Base-by-base conservation (phyloP, 2,329 filamentous ascomycete genomes). In the Aspergillus brunneoviolaceus region DNA sequence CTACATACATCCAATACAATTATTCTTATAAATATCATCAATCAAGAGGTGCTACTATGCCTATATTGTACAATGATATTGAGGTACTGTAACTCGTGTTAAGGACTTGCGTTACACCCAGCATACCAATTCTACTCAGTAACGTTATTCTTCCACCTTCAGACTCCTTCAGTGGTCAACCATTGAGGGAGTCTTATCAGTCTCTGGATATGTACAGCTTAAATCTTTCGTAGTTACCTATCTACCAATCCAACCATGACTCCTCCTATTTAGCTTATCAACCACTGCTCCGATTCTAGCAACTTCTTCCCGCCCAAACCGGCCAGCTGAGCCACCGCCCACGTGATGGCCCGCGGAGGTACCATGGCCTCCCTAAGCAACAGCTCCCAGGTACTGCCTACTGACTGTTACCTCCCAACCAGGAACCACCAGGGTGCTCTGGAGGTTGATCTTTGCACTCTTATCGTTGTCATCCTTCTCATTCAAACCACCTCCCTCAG, bases 321-420 rank as follows among this genome's bases (percentile, higher is more conserved):
- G 4, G 23, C n/a, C 29, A n/a, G 49, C 29, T 33, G 25, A 25
- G 49, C 60, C 61, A 61, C 61, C 61, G 61, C 61, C 61, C 61
- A 63, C 61, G 54, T 63, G 61, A 63, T 58, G 31, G 42, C 52
- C 53, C 53, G 42, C 27, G 53, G 48, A 48, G 53, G 53, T 55
- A 45, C 53, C 53, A 49, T 55, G 50, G 53, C 53, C 59, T 54
- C 55, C 59, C 48, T 47, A 47, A 29, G 16, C 42, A 55, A 35
- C 42, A 55, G 42, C 53, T 33, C 42, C 48, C 53, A 55, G 56
- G 49, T 48, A 58, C 49, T 51, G 27, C 35, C 47, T 12, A 49
- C 56, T 39, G 39, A 23, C 14, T 12, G 21, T 53, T 25, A 47
- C 52, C 27, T 48, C 21, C 21, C 31, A 49, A 58, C 27, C 29